Evolutionary conservation across 2,329 filamentous ascomycete species (phyloP), one percentile per base, ranked within the genome.

Genomic region (Sporothrix phasma): DNA sequence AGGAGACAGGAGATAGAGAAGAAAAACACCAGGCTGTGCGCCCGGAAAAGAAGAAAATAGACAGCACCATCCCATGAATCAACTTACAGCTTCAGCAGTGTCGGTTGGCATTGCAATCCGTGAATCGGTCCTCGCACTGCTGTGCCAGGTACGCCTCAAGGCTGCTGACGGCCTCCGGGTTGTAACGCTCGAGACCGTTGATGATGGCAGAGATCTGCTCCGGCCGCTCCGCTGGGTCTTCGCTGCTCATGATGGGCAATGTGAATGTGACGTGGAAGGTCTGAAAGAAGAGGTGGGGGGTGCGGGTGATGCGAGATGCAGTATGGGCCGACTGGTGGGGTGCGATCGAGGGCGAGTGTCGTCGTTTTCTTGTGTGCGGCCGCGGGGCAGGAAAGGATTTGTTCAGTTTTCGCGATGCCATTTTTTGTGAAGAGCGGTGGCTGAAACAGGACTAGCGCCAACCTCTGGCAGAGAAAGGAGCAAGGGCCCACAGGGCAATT

Each of bases 61-160:
- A 65, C 34, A 66, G 64, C 53, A 67, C 19, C 34, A n/a, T 22
- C 13, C 34, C 8, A 15, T 8, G 5, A 39, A 17, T 51, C 29
- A 37, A 90, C 90, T 87, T 82, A 99, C 94, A 99, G 84, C 81
- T 99, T 99, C 78, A 99, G 76, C 69, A 99, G 81, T 58, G 94
- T 95, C 97, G 81, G 80, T 97, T 99, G 72, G 94, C 92, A 78
- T 97, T 97, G 82, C 88, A 90, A 79, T 99, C 94, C 78, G 91
- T 92, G 71, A 89, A 92, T 79, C 92, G 88, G 77, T 89, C 87
- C 78, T 97, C 93, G 82, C 94, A 99, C 80, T 99, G 94, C 77
- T 92, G 87, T 74, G 84, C 84, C 68, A 99, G 88, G 78, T 99
- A 99, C 76, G 90, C 88, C 83, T 99, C 93, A 77, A 99, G 94